A percentile compares a stretch with the other conserved stretches of the same genome.
Conservation (phyloP, 345 rosid species). For the Citrus mangshanensis region DNA sequence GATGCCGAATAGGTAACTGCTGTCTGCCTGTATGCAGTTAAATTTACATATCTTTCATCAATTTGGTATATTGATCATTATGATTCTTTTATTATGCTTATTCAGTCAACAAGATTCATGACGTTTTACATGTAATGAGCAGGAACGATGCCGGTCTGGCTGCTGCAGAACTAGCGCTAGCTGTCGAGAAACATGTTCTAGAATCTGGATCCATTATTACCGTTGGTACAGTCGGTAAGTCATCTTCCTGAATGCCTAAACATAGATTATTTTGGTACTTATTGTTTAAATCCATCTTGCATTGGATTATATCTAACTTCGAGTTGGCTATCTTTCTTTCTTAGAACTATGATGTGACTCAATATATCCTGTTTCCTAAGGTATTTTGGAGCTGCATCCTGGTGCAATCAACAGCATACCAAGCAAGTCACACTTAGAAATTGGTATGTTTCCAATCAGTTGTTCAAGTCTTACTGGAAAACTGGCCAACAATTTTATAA, state of each 20-base stretch:
- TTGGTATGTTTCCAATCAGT: conserved; percentile 42
- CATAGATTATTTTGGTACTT: neutral
- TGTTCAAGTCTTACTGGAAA: neutral
- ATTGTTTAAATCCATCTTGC: neutral
- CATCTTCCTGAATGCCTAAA: neutral
- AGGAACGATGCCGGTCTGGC: conserved; percentile 98
- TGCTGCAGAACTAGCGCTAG: conserved; percentile 88
- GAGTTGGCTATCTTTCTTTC: neutral
- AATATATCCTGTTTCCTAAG: conserved; percentile 26
- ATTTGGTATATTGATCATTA: neutral
- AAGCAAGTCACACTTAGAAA: conserved; percentile 87
- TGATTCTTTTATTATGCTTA: neutral
- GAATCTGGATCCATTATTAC: conserved; percentile 88
- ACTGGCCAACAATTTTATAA: neutral
- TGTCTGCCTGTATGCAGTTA: neutral
- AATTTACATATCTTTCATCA: neutral
- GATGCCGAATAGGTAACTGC: conserved; percentile 76
- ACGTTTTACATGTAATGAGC: no score
- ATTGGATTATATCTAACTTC: no score
- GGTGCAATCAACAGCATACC: conserved; percentile 98
- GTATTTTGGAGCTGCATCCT: conserved; percentile 84
- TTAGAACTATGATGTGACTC: neutral
- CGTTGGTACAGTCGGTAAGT: conserved; percentile 88
- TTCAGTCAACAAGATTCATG: neutral
- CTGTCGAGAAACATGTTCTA: conserved; percentile 86